Percentiles rank a stretch among this genome's conserved stretches.
Evolutionary conservation across 331 rosid species (phyloP).

Genomic region (Saraca asoca): DNA sequence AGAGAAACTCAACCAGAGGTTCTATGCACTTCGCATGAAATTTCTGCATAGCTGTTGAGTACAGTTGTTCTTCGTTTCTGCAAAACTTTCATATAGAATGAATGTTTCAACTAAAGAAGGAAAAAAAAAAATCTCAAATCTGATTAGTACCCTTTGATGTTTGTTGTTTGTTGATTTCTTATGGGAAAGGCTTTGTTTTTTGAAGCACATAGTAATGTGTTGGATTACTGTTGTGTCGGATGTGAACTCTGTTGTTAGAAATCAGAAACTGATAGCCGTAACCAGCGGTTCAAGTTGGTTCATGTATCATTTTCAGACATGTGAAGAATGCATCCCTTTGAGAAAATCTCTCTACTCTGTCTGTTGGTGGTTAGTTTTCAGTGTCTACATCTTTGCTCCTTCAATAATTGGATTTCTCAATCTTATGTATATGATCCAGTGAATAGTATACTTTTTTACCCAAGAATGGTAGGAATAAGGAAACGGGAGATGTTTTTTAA

Average conservation of each 20-base stretch:
- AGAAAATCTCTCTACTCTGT: not conserved
- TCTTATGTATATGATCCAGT: no score
- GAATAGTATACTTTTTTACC: no score
- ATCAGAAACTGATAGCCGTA: not conserved
- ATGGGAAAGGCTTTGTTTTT: not conserved
- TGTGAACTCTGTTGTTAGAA: no score
- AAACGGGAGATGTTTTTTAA: no score
- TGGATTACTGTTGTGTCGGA: constrained; percentile 12
- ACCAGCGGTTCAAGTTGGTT: not conserved
- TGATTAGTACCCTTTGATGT: not conserved
- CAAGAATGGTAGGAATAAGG: no score
- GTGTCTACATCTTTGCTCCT: constrained; percentile 7
- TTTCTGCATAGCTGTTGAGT: constrained; percentile 2
- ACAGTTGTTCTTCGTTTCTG: no score
- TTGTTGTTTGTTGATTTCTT: constrained; percentile 11
- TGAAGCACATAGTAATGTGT: constrained; percentile 26
- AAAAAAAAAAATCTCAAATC: not conserved
- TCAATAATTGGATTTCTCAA: no score
- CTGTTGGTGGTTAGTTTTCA: constrained; percentile 6
- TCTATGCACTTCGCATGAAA: constrained; percentile 64
- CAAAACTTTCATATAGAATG: no score
- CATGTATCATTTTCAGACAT: constrained; percentile 18
- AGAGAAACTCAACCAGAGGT: constrained; percentile 78
- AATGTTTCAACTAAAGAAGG: not conserved
- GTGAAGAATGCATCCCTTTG: constrained; percentile 38